Base-by-base conservation (phyloP, 768 basidiomycete species). In the Naganishia randhawae region DNA sequence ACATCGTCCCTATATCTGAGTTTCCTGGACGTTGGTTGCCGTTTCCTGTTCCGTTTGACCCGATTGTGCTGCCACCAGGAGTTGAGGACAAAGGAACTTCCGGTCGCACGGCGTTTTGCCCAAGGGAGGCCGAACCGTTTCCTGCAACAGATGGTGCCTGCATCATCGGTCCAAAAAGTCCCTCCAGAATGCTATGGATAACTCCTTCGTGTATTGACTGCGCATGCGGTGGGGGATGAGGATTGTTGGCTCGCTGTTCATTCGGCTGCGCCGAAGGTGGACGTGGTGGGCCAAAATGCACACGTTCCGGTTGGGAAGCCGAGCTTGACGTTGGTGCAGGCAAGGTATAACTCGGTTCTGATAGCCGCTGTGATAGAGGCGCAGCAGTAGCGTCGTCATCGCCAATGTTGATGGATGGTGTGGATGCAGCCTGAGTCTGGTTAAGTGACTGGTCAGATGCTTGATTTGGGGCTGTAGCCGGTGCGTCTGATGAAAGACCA, bases 191-290 rank as follows among this genome's bases (percentile, higher is more conserved):
- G 33, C 57, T 22, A 61, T 61, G 35, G 27, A 61, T 61, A 10
- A 61, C 35, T 35, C 57, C 57, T 61, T 61, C 57, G 39, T 35
- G 57, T 27, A 42, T 37, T 48, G 45, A n/a, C n/a, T 25, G 35
- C 2, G 57, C 37, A 8, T 61, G 57, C 39, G 39, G n/a, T n/a
- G n/a, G n/a, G n/a, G n/a, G 37, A 27, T 8, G 35, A 37, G 22
- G 35, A 25, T n/a, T 25, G 14, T 39, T 14, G 22, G 19, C 14
- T 13, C 57, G 6, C 9, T 61, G 39, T 9, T 35, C 22, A 13
- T 35, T 39, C 7, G 57, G 39, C 39, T 61, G 57, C 16, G 29
- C 6, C 29, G 37, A 19, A 2, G 57, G 57, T 4, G 57, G 57
- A 61, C 37, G 57, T 25, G 37, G 57, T 25, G 39, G 57, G 2